Conservation (phyloP, 2,329 filamentous ascomycete genomes). For the Ascochyta lentis region DNA sequence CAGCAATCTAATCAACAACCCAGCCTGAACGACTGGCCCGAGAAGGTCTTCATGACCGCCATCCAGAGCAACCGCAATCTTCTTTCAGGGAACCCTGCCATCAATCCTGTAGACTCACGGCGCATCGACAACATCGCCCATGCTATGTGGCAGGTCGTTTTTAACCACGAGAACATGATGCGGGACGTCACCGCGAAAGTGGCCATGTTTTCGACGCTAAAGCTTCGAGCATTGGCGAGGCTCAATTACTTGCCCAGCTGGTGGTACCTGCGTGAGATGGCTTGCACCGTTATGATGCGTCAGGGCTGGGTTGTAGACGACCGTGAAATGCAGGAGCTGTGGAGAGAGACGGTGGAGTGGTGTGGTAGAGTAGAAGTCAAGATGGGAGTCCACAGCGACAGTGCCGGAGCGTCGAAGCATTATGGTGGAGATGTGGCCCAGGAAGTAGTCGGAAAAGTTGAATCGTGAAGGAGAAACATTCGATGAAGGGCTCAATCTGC, state of each 20-base stretch:
- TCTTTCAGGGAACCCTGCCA: neutral
- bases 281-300: neutral
- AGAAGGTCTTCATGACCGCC: neutral
- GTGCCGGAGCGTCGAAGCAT: neutral
- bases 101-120: neutral
- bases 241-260: conserved; percentile 31
- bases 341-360: conserved; percentile 5
- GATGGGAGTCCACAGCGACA: neutral
- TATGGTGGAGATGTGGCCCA: neutral
- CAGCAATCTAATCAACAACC: neutral
- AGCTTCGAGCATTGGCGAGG: conserved; percentile 24
- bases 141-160: conserved; percentile 23
- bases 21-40: neutral
- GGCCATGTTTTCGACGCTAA: conserved; percentile 16
- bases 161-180: conserved; percentile 7
- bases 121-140: conserved; percentile 19
- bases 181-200: conserved; percentile 7
- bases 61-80: neutral
- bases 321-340: conserved; percentile 14
- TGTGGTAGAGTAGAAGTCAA: neutral
- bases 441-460: neutral
- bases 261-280: conserved; percentile 29
- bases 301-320: conserved; percentile 14
- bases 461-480: neutral
- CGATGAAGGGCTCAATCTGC: neutral